Conservation (phyloP, 225 moss, liverwort and hornwort species). For the Lunularia cruciata region DNA sequence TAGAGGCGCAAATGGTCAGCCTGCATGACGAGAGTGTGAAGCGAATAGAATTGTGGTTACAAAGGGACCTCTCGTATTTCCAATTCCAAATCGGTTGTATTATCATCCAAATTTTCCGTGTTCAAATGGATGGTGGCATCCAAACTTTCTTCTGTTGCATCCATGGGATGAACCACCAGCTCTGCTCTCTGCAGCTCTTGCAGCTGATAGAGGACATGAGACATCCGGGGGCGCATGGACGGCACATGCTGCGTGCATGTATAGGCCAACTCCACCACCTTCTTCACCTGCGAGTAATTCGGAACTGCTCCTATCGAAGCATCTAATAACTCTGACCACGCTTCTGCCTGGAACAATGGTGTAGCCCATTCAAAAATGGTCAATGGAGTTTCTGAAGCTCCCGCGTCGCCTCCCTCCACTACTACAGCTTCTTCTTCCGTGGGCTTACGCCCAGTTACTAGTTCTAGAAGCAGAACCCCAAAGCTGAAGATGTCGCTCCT, state of each 20-base stretch:
- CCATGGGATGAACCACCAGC: constrained; percentile 52
- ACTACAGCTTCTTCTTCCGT: too few relatives aligned
- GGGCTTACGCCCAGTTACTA: constrained; percentile 83
- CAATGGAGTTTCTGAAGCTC: constrained; percentile 65
- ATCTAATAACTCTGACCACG: constrained; percentile 77
- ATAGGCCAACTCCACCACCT: constrained; percentile 75
- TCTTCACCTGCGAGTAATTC: constrained; percentile 72
- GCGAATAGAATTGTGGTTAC: constrained; percentile 49
- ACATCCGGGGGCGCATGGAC: constrained; percentile 92
- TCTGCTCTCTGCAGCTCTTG: constrained; percentile 64
- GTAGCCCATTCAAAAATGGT: constrained; percentile 95
- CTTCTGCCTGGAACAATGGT: constrained; percentile 83
- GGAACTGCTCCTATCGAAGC: constrained; percentile 58
- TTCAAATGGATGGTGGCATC: constrained; percentile 20
- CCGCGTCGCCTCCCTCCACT: constrained; percentile 56
- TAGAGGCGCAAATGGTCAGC: too few relatives aligned
- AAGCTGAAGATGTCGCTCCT: constrained; percentile 97
- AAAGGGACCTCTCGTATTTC: constrained; percentile 92
- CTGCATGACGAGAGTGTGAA: constrained; percentile 3
- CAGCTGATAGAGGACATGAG: constrained; percentile 78
- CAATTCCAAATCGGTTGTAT: constrained; percentile 76
- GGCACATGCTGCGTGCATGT: constrained; percentile 92
- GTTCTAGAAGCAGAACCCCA: constrained; percentile 82
- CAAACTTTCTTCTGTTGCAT: constrained; percentile 26
- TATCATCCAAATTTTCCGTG: constrained; percentile 54